These are phyloP conservation scores for Drosera capensis DNA, from an alignment of 148 eudicot species.

Conservation along the genomic window DNA sequence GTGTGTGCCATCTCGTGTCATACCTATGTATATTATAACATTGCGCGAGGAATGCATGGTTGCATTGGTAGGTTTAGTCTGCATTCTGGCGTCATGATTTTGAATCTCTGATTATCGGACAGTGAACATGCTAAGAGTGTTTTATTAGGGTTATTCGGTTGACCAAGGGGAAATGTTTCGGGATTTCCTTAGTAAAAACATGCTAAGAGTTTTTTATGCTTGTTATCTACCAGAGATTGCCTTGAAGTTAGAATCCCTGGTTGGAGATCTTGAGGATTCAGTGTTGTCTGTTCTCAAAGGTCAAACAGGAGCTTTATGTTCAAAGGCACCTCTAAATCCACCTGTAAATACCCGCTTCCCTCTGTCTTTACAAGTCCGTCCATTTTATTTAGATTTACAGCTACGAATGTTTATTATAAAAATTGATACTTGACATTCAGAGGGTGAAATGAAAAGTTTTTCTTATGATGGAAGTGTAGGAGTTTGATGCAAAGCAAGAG, in stretches of 20 bases:
- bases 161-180: too few relatives aligned
- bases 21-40: background rate
- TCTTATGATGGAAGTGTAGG: constrained; percentile 15
- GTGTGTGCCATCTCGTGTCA: background rate
- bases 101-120: background rate
- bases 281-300: constrained; percentile 17
- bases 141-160: background rate
- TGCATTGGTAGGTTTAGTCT: background rate
- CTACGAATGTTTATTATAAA: background rate
- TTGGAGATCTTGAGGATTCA: constrained; percentile 45
- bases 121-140: constrained; percentile 1
- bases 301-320: constrained; percentile 12
- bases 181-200: background rate
- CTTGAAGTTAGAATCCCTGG: constrained; percentile 30
- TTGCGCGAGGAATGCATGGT: background rate
- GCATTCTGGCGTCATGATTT: background rate
- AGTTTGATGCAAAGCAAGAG: constrained; percentile 12
- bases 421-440: background rate
- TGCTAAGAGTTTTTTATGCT: background rate
- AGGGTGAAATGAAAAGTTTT: background rate
- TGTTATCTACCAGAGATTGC: constrained; percentile 19
- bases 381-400: constrained; percentile 1
- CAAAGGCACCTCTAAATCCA: constrained; percentile 11
- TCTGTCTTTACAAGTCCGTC: constrained; percentile 5
- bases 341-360: constrained; percentile 15